A percentile compares a stretch with the other conserved stretches of the same genome.
These are phyloP conservation scores for Perkinsela sp. DNA, from an alignment of 208 protist species.

Conservation along the genomic window DNA sequence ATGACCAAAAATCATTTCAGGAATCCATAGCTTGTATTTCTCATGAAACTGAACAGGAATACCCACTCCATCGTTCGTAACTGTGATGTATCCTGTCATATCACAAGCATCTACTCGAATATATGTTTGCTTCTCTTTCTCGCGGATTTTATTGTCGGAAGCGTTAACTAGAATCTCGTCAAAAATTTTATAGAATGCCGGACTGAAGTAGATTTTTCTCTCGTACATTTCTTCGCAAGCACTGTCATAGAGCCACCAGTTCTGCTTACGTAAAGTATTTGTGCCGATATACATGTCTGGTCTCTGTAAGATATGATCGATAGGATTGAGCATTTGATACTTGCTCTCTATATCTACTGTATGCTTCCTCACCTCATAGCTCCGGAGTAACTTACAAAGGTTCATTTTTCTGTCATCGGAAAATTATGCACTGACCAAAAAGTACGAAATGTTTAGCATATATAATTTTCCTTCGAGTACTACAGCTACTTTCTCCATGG, in stretches of 20 bases:
- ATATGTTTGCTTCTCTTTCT: slow-evolving; percentile 42
- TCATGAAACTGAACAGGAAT: slow-evolving; percentile 86
- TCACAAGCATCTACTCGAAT: slow-evolving; percentile 81
- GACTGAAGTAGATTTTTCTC: slow-evolving; percentile 77
- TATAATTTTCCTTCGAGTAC: too few relatives aligned
- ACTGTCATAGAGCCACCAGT: slow-evolving; percentile 83
- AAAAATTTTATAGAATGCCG: slow-evolving; percentile 99
- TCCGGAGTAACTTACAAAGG: too few relatives aligned
- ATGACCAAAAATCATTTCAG: slow-evolving; percentile 98
- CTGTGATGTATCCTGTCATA: slow-evolving; percentile 60
- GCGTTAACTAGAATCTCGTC: slow-evolving; percentile 99
- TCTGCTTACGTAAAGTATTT: slow-evolving; percentile 50
- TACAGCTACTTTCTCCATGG: too few relatives aligned
- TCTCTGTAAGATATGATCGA: slow-evolving; percentile 90
- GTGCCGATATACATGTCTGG: slow-evolving; percentile 98
- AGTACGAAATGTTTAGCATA: too few relatives aligned
- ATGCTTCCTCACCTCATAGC: too few relatives aligned
- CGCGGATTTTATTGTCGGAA: slow-evolving; percentile 94
- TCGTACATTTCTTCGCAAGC: slow-evolving; percentile 61
- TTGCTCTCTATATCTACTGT: slow-evolving; percentile 83
- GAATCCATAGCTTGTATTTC: slow-evolving; percentile 86
- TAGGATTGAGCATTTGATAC: slow-evolving; percentile 83
- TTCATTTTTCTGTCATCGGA: too few relatives aligned
- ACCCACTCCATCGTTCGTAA: slow-evolving; percentile 93
- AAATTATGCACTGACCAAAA: too few relatives aligned